These are phyloP conservation scores for Casaregolazyma suthepensis DNA, from an alignment of 1,139 yeast species.

Conservation along the genomic window DNA sequence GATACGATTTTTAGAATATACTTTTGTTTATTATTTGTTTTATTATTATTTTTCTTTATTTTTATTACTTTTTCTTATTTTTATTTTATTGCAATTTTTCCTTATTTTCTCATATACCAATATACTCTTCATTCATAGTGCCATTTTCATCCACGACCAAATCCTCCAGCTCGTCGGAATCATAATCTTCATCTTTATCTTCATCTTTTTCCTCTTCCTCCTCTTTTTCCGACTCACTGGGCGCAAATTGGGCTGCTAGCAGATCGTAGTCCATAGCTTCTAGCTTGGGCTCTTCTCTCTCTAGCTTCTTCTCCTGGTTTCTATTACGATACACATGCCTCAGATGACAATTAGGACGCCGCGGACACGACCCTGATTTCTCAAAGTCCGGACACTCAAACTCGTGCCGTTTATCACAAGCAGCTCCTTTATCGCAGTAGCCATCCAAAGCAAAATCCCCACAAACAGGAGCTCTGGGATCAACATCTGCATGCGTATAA, in stretches of 20 bases:
- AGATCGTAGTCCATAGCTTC: constrained; percentile 12
- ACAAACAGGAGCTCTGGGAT: constrained; percentile 47
- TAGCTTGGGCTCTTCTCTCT: constrained; percentile 26
- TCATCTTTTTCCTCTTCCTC: constrained; percentile 9
- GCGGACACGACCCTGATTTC: constrained; percentile 51
- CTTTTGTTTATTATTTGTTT: background rate
- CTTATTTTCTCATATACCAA: constrained; percentile 8
- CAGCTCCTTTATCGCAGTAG: constrained; percentile 56
- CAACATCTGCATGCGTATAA: constrained; percentile 48
- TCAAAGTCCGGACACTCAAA: constrained; percentile 69
- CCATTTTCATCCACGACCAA: constrained; percentile 8
- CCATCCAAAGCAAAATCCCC: constrained; percentile 64
- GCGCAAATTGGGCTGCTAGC: constrained; percentile 6
- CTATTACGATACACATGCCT: constrained; percentile 36
- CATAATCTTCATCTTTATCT: constrained; percentile 9
- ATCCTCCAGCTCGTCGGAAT: constrained; percentile 7
- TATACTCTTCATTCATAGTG: constrained; percentile 15
- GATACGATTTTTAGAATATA: too few species aligned
- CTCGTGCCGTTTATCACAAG: constrained; percentile 53
- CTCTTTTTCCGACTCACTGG: constrained; percentile 6
- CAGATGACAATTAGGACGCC: constrained; percentile 44
- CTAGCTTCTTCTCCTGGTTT: constrained; percentile 28
- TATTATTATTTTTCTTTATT: background rate
- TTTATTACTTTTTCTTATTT: constrained; percentile 1
- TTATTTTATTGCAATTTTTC: background rate